Evolutionary conservation across 202 grass and related monocot species (phyloP).

Genomic region (Tripidium arundinaceum): DNA sequence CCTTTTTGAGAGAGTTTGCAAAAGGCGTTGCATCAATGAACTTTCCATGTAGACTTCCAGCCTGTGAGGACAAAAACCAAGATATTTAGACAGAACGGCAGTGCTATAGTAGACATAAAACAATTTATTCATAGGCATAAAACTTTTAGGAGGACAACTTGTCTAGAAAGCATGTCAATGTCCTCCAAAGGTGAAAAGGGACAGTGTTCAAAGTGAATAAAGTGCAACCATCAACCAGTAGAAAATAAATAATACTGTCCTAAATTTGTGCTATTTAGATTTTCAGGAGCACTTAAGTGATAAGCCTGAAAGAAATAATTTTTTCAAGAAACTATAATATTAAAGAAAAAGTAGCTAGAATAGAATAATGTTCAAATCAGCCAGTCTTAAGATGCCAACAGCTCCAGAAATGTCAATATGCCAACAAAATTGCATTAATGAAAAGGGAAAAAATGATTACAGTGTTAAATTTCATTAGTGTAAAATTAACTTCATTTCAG

Average conservation of each 20-base stretch:
- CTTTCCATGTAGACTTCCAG: conserved; percentile 80
- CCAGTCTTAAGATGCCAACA: neutral
- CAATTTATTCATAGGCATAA: neutral
- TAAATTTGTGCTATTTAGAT: neutral
- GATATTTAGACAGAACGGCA: neutral
- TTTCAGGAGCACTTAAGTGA: neutral
- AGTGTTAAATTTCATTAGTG: neutral
- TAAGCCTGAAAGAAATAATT: neutral
- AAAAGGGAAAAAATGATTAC: neutral
- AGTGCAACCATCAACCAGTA: neutral
- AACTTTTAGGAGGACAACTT: neutral
- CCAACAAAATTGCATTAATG: conserved; percentile 7
- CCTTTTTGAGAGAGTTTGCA: conserved; percentile 54
- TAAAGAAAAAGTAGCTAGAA: conserved; percentile 8
- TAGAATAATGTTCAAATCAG: conserved; percentile 15
- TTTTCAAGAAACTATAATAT: neutral
- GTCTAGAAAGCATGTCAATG: neutral
- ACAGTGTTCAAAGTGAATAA: neutral
- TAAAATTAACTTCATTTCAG: conserved; percentile 19
- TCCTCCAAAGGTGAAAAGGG: neutral
- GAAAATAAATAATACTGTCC: neutral
- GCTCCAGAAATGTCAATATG: neutral
- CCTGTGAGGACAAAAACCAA: conserved; percentile 41
- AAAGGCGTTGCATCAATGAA: conserved; percentile 89
- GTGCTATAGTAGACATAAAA: neutral